A percentile compares a stretch with the other conserved stretches of the same genome.
Evolutionary conservation across 2,329 filamentous ascomycete species (phyloP).

Genomic region (Calonectria pseudoreteaudii): DNA sequence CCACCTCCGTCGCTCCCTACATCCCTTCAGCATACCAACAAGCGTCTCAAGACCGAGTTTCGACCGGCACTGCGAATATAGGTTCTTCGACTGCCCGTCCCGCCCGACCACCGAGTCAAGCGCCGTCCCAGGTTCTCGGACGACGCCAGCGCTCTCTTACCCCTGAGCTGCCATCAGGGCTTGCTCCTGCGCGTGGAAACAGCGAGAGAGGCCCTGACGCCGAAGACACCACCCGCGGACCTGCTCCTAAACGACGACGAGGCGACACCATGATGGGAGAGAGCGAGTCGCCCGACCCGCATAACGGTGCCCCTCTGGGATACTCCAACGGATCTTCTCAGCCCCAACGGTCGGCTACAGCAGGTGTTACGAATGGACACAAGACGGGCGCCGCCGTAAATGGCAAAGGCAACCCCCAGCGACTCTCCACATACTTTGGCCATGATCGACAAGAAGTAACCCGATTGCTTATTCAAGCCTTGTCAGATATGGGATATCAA

Average conservation of each 20-base stretch:
- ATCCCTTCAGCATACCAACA: conserved; percentile 29
- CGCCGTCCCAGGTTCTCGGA: conserved; percentile 60
- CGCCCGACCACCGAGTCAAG: conserved; percentile 40
- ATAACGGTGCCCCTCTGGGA: conserved; percentile 65
- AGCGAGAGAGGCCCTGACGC: conserved; percentile 35
- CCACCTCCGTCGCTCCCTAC: conserved; percentile 32
- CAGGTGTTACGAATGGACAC: conserved; percentile 58
- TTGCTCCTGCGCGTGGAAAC: conserved; percentile 40
- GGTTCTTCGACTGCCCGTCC: conserved; percentile 49
- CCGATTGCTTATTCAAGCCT: conserved; percentile 88
- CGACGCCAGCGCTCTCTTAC: conserved; percentile 64
- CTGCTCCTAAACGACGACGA: conserved; percentile 65
- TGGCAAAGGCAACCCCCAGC: conserved; percentile 51
- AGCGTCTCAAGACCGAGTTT: conserved; percentile 40
- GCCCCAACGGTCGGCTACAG: conserved; percentile 34
- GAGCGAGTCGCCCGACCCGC: conserved; percentile 60
- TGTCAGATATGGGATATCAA: conserved; percentile 89
- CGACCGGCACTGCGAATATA: conserved; percentile 55
- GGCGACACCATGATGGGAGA: conserved; percentile 73
- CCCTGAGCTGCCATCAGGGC: conserved; percentile 48
- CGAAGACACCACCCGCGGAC: conserved; percentile 28
- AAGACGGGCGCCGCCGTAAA: conserved; percentile 63
- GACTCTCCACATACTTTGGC: conserved; percentile 72
- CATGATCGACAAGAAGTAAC: conserved; percentile 95
- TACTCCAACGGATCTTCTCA: conserved; percentile 56